Percentiles rank a stretch among this genome's conserved stretches.
Evolutionary conservation across 2,329 filamentous ascomycete genomes (phyloP).

Genomic region (Aspergillus quadricinctus): DNA sequence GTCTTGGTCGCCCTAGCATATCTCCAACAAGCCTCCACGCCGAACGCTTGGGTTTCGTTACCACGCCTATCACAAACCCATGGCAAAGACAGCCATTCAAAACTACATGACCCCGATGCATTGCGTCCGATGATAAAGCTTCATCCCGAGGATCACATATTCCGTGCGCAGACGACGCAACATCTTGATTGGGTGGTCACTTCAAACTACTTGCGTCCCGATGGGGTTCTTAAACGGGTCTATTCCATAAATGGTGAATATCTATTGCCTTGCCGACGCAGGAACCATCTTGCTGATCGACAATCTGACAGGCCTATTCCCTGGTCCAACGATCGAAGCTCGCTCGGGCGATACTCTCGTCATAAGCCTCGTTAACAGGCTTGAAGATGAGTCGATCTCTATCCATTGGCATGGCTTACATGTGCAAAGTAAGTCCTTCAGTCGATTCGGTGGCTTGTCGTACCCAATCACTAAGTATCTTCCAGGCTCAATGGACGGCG

Average conservation of each 20-base stretch:
- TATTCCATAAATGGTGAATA: conserved; percentile 47
- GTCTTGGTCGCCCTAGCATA: conserved; percentile 13
- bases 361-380: conserved; percentile 41
- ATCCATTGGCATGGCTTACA: conserved; percentile 49
- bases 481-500: conserved; percentile 61
- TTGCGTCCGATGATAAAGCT: conserved; percentile 26
- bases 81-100: not conserved
- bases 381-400: conserved; percentile 37
- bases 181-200: conserved; percentile 42
- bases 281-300: not conserved
- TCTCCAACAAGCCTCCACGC: conserved; percentile 6
- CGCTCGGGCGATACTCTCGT: conserved; percentile 45
- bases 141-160: conserved; percentile 42
- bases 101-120: not conserved
- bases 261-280: conserved; percentile 1
- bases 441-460: not conserved
- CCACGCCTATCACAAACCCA: not conserved
- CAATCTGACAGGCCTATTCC: conserved; percentile 35
- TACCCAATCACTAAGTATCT: not conserved
- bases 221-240: conserved; percentile 49
- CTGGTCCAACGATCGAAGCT: conserved; percentile 48
- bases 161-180: conserved; percentile 31
- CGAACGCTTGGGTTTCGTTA: not conserved
- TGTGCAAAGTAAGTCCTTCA: conserved; percentile 29
- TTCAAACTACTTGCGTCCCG: conserved; percentile 36